Conservation (phyloP, 2,329 filamentous ascomycete genomes). For the Pseudocercospora fijiensis region DNA sequence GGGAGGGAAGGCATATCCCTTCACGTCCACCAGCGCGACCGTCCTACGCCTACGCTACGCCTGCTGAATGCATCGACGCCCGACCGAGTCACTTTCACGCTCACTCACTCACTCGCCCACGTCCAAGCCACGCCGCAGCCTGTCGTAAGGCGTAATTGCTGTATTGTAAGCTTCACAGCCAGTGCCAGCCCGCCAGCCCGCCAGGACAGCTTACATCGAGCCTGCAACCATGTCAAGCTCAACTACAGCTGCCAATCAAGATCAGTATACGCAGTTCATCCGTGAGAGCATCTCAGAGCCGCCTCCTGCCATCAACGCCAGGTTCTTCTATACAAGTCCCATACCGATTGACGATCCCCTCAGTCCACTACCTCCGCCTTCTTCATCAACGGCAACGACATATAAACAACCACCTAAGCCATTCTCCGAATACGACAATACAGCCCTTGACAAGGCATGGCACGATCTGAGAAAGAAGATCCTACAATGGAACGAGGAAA, state of each 20-base stretch:
- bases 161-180: not conserved
- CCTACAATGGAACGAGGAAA: constrained; percentile 37
- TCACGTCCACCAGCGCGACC: not conserved
- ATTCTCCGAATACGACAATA: constrained; percentile 42
- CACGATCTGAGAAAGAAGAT: constrained; percentile 38
- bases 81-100: not conserved
- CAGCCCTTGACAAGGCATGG: constrained; percentile 40
- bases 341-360: constrained; percentile 43
- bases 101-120: not conserved
- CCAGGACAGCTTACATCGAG: not conserved
- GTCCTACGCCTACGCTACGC: not conserved
- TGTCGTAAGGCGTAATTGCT: not conserved
- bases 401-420: constrained; percentile 38
- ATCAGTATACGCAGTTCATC: constrained; percentile 40
- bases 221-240: constrained; percentile 12
- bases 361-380: constrained; percentile 40
- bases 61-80: not conserved
- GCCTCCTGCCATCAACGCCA: constrained; percentile 38
- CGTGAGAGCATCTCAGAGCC: constrained; percentile 42
- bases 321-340: constrained; percentile 42
- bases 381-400: constrained; percentile 23
- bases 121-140: not conserved
- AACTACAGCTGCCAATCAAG: constrained; percentile 13
- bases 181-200: no score
- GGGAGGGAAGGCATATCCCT: no score